Percentiles rank a stretch among this genome's conserved stretches.
Evolutionary conservation across 768 basidiomycete species (phyloP).

Genomic region (Leccinellum luteum): DNA sequence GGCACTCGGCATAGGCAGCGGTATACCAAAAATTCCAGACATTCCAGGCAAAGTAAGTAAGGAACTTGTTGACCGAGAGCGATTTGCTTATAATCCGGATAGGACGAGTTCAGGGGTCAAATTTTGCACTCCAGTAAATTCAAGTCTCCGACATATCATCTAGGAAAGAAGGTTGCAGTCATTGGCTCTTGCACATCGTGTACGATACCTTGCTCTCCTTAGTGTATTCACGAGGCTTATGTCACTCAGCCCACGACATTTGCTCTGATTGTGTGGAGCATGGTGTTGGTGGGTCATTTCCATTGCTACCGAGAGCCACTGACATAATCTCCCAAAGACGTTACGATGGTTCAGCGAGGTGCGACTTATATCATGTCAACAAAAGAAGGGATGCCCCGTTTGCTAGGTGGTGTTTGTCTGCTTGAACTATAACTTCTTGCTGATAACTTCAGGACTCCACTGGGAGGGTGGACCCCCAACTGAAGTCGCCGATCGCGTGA

Average conservation of each 20-base stretch:
- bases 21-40: constrained; percentile 41
- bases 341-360: constrained; percentile 50
- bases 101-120: constrained; percentile 63
- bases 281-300: constrained; percentile 40
- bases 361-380: constrained; percentile 54
- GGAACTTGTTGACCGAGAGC: not conserved
- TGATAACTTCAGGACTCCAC: constrained; percentile 31
- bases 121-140: constrained; percentile 59
- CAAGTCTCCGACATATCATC: constrained; percentile 51
- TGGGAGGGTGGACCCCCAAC: constrained; percentile 45
- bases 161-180: constrained; percentile 69
- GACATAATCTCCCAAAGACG: constrained; percentile 26
- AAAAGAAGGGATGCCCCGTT: constrained; percentile 37
- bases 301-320: not conserved
- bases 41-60: constrained; percentile 42
- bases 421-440: constrained; percentile 14
- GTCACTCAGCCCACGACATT: constrained; percentile 45
- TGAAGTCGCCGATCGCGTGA: constrained; percentile 55
- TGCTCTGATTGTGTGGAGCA: constrained; percentile 43
- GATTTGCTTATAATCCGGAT: constrained; percentile 2
- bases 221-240: not conserved
- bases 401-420: constrained; percentile 9
- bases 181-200: constrained; percentile 66
- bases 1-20: constrained; percentile 48
- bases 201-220: constrained; percentile 25